A percentile compares a stretch with the other conserved stretches of the same genome.
phyloP scores from a whole-genome alignment of 306 rosid species.

The Dryas alaskensis region DNA sequence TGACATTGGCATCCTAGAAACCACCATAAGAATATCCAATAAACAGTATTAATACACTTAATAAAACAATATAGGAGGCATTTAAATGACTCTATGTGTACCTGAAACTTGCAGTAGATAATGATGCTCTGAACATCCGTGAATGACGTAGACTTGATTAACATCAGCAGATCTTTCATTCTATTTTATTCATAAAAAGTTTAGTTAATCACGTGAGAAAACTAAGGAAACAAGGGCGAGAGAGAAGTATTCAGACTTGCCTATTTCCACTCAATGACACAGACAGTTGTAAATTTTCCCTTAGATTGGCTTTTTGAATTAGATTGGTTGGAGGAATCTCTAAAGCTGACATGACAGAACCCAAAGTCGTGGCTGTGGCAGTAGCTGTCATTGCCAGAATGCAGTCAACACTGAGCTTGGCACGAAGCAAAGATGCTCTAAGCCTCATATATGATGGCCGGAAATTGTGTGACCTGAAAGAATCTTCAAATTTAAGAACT shows the following conservation, averaged over 20 bases:
- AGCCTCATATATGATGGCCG: slow-evolving; percentile 94
- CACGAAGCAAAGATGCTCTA: slow-evolving; percentile 71
- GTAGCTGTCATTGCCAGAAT: slow-evolving; percentile 98
- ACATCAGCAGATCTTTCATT: slow-evolving; percentile 69
- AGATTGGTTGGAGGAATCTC: slow-evolving; percentile 72
- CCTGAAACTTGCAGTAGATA: slow-evolving; percentile 96
- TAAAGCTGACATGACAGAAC: slow-evolving; percentile 72
- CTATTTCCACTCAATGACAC: slow-evolving; percentile 67
- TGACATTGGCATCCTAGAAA: background rate
- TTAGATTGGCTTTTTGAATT: slow-evolving; percentile 53
- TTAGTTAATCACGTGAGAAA: slow-evolving; percentile 13
- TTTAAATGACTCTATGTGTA: slow-evolving; percentile 26
- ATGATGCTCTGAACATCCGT: slow-evolving; percentile 74
- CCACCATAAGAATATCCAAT: background rate
- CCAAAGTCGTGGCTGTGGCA: slow-evolving; percentile 79
- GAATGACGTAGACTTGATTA: slow-evolving; percentile 76
- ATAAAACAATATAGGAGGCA: slow-evolving; percentile 6
- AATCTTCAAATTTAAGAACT: slow-evolving; percentile 11
- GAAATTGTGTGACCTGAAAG: slow-evolving; percentile 87
- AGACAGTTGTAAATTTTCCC: slow-evolving; percentile 70
- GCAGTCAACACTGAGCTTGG: slow-evolving; percentile 58
- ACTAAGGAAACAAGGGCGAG: slow-evolving; percentile 2
- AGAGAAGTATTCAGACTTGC: slow-evolving; percentile 46
- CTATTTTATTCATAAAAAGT: slow-evolving; percentile 39
- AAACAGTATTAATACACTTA: background rate